These are phyloP conservation scores for Austroboletus eburneus DNA, from an alignment of 768 basidiomycete species.

Conservation along the genomic window DNA sequence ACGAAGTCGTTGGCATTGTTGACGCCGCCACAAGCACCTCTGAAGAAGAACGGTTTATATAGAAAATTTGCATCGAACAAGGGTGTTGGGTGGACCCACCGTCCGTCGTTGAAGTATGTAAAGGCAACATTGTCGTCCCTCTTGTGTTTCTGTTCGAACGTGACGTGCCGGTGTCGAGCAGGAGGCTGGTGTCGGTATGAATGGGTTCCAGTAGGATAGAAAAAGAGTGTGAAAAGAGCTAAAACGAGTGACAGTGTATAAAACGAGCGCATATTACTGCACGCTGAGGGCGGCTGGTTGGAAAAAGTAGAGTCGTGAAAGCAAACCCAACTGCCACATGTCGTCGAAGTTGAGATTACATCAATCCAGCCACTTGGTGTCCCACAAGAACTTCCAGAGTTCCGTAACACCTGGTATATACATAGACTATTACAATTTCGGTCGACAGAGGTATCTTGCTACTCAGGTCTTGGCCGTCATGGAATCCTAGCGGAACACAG, in stretches of 20 bases:
- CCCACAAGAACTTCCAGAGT: no score
- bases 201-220: slow-evolving; percentile 8
- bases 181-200: slow-evolving; percentile 7
- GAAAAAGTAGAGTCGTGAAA: neutral
- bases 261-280: slow-evolving; percentile 28
- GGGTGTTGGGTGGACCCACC: slow-evolving; percentile 11
- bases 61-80: neutral
- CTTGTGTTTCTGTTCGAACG: slow-evolving; percentile 9
- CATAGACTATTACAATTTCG: neutral
- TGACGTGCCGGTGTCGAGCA: slow-evolving; percentile 7
- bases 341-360: no score
- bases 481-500: no score
- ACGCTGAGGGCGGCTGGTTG: slow-evolving; percentile 5
- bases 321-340: no score
- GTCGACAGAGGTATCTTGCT: slow-evolving; percentile 17
- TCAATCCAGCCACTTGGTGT: no score
- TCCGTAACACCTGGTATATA: no score
- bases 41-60: slow-evolving; percentile 14
- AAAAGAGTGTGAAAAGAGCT: slow-evolving; percentile 13
- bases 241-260: slow-evolving; percentile 21
- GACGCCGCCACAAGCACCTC: slow-evolving; percentile 38
- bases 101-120: slow-evolving; percentile 27
- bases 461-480: neutral
- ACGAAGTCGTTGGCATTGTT: slow-evolving; percentile 27
- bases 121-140: slow-evolving; percentile 17